Base-by-base conservation (phyloP, 495 filamentous ascomycete genomes). In the Xylaria venustula region DNA sequence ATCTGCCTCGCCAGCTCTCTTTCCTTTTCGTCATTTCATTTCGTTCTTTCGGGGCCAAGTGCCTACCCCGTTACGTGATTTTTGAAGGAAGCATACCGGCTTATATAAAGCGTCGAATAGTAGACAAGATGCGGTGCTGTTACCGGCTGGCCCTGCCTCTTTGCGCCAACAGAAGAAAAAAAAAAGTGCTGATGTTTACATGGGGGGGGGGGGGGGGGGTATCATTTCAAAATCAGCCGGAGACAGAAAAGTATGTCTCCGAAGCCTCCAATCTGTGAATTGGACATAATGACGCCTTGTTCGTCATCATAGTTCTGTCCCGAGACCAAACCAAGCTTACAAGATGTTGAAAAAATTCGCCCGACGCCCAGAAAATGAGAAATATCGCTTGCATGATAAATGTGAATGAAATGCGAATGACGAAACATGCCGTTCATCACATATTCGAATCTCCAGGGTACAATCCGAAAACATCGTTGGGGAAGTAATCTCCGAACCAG, bases 401-500 rank as follows among this genome's bases (percentile, higher is more conserved):
- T 44, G 11, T 54, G 36, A 42, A 42, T 7, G n/a, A 53, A 20
- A 17, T 25, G 20, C 2, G 12, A 34, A 25, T 8, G 15, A 12
- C 6, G 7, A 26, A 28, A 15, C 15, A 42, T 36, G 30, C 20
- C n/a, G 11, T 7, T 65, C 45, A 65, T 25, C 62, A 47, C 62
- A 71, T 59, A 23, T 50, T 54, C 42, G 62, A 58, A 45, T 71
- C 69, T 0, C 66, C 66, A 0, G 66, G 53, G 11, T 62, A 84
- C 57, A 81, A 79, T 62, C 78, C 83, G 48, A 87, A 72, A 56
- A 87, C 79, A 65, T 88, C 85, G 37, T 82, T 82, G 0, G 86
- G 85, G n/a, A 87, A 75, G 63, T 88, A 89, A 63, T 88, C 85
- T 0, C 69, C 69, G 17, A 88, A 77, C 85, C 86, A 90, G 6